Evolutionary conservation across 345 rosid genomes (phyloP), one percentile per base, ranked within the genome.

Genomic region (Arabis alpina): DNA sequence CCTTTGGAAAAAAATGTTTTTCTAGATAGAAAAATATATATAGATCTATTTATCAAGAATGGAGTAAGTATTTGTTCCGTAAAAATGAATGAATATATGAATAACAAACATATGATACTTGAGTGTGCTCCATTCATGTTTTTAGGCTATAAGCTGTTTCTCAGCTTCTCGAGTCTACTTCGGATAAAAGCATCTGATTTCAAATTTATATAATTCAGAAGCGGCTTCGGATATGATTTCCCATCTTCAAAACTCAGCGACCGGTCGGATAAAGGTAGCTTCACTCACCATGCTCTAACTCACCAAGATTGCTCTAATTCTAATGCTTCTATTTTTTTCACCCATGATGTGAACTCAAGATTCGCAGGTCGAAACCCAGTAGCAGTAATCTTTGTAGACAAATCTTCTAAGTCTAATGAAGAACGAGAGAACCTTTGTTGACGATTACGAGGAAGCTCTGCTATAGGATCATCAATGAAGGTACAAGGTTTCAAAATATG

Each of bases 281-380:
- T 61, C 74, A 61, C 64, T 59, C 32, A 14, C 60, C 8, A 39
- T 27, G 51, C 32, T 71, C 39, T 61, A 19, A 19, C 23, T 19
- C 23, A 19, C 23, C 23, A 19, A 19, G 23, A 19, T 19, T 19
- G 23, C 23, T 19, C 23, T 19, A 19, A 19, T 19, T 19, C 23
- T 44, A 53, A 15, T 25, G 80, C 36, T 6, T 49, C 76, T 88
- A 89, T 73, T 19, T 56, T 57, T 3, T 2, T 5, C n/a, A 64
- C 82, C 92, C 96, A 82, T 10, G 23, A 15, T 8, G 34, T 59
- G 84, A 87, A 81, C 4, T 15, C 30, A 19, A 2, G 5, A 6
- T 27, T 15, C 4, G 75, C 75, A 16, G 3, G 0, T 53, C 44
- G 55, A 82, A 83, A 78, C 13, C 77, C 80, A 28, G 25, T 41